Evolutionary conservation across 176 grass and related monocot genomes (phyloP).

Genomic region (Raddia distichophylla): DNA sequence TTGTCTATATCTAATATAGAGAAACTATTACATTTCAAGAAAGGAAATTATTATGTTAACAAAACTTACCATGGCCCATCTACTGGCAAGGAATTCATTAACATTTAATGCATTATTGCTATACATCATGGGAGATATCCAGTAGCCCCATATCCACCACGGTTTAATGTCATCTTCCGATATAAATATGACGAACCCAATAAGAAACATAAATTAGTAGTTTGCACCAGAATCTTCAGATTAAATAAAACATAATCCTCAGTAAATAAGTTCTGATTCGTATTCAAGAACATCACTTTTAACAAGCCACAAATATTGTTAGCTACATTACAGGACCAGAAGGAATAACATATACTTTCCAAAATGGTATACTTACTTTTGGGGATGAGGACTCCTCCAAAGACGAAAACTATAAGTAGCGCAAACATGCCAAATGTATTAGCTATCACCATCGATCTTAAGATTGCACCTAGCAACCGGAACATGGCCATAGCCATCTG

Average conservation of each 20-base stretch:
- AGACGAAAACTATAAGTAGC: slow-evolving; percentile 57
- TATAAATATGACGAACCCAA: slow-evolving; percentile 3
- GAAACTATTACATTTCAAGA: neutral
- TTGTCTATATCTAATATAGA: neutral
- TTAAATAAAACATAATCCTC: neutral
- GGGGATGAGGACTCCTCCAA: slow-evolving; percentile 61
- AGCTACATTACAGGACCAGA: too few species aligned
- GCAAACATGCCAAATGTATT: slow-evolving; percentile 57
- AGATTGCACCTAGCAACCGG: slow-evolving; percentile 55
- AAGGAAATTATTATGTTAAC: neutral
- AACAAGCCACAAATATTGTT: neutral
- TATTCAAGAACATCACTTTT: neutral
- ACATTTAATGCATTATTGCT: slow-evolving; percentile 59
- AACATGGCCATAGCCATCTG: slow-evolving; percentile 67
- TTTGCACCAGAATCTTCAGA: neutral
- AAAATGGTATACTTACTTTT: slow-evolving; percentile 42
- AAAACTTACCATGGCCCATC: slow-evolving; percentile 49
- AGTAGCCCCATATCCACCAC: slow-evolving; percentile 62
- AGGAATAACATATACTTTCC: neutral
- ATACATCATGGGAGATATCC: slow-evolving; percentile 67
- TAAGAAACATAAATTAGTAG: slow-evolving; percentile 1
- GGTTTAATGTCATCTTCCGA: slow-evolving; percentile 39
- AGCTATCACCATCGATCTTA: slow-evolving; percentile 59
- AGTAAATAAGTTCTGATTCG: neutral
- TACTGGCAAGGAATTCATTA: slow-evolving; percentile 63